Percentiles rank a stretch among this genome's conserved stretches.
Conservation (phyloP, 768 basidiomycete species). For the Trametes gibbosa region DNA sequence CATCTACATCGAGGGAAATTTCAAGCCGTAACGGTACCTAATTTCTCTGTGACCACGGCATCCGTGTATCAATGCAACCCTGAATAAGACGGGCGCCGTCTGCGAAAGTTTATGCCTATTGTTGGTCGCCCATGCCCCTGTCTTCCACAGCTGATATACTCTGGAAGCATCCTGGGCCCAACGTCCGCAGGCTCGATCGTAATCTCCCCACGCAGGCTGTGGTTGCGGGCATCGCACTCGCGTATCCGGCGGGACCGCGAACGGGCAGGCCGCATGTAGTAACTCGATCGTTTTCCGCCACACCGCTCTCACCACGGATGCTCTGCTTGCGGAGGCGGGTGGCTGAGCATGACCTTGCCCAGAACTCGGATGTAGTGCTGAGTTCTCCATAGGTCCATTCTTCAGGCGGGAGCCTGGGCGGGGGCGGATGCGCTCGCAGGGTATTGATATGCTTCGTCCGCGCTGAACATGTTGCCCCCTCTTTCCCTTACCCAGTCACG, state of each 20-base stretch:
- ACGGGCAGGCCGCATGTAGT: background rate
- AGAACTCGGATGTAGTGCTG: too few relatives aligned
- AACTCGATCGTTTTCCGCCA: background rate
- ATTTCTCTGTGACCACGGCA: background rate
- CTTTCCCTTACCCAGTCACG: background rate
- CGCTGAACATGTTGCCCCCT: background rate
- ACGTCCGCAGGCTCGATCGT: background rate
- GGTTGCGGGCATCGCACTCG: background rate
- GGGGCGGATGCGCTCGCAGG: too few relatives aligned
- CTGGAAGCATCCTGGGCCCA: too few relatives aligned
- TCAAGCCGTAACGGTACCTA: conserved; percentile 41
- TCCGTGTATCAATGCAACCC: too few relatives aligned
- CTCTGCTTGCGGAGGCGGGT: background rate
- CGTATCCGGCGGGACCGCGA: too few relatives aligned
- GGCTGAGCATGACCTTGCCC: background rate
- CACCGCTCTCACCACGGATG: background rate
- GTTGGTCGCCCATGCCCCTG: too few relatives aligned
- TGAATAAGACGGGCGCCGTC: too few relatives aligned
- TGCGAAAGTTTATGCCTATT: too few relatives aligned
- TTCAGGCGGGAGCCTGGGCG: too few relatives aligned
- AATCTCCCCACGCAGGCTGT: background rate
- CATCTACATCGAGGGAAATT: conserved; percentile 67
- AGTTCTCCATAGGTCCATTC: too few relatives aligned
- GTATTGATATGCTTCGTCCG: background rate
- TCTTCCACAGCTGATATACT: too few relatives aligned